Evolutionary conservation across 441 rosid genomes (phyloP), one percentile per base, ranked within the genome.

Genomic region (Flueggea neowawraea): DNA sequence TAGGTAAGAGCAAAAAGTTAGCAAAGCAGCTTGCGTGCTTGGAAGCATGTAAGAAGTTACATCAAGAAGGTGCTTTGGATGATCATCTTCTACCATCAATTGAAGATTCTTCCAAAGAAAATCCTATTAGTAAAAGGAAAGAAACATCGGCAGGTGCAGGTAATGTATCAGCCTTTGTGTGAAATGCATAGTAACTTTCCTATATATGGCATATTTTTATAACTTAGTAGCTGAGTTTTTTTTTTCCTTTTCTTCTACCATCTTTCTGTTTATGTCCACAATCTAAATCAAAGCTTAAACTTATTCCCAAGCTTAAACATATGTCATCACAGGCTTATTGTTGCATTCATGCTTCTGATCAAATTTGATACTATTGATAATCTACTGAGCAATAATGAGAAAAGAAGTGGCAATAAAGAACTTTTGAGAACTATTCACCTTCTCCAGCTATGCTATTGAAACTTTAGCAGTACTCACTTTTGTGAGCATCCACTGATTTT

Each of bases 31-130:
- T 73, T 32, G 91, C 70, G 47, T 83, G 96, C 84, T 68, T 83
- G 70, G 87, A 85, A 73, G 88, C 91, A 54, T 84, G 85, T 70
- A 85, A 82, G 83, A 85, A 77, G 76, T 85, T 89, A 55, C 89
- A 82, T 58, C 83, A 78, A 68, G 56, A 70, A 73, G 89, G 87
- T 57, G 83, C 77, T 57, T 73, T 84, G 65, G 77, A 84, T 22
- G 76, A 87, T 67, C 79, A 78, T 76, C 83, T 91, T 63, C 61
- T 75, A 57, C 86, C 82, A 8, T 61, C 64, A 55, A 52, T 59
- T 12, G 76, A 84, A 58, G 76, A 65, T 41, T 65, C 80, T 64
- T 60, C 69, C 32, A 78, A 68, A 47, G 73, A 65, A 51, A 60
- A 63, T 64, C 55, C 48, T 58, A 54, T 49, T 67, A 41, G 60